Evolutionary conservation across 805 yeast genomes (phyloP).

Genomic region (Babjeviella inositovora): DNA sequence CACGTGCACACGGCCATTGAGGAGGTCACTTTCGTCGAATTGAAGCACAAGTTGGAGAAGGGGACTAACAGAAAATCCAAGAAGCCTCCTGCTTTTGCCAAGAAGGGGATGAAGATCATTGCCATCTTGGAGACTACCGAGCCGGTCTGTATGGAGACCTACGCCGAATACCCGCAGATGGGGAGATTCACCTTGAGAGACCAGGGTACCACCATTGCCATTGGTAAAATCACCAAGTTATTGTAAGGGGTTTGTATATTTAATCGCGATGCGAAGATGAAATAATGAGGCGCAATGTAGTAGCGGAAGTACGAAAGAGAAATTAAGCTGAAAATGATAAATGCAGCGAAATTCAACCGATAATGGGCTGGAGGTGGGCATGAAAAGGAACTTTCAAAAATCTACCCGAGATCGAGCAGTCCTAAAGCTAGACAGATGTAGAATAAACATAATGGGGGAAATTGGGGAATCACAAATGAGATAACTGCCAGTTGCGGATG

Average conservation of each 20-base stretch:
- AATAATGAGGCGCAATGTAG: too few species aligned
- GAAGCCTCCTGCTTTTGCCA: slow-evolving; percentile 96
- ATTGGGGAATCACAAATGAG: too few species aligned
- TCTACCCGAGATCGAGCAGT: too few species aligned
- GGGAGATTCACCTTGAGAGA: slow-evolving; percentile 98
- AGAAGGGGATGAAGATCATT: slow-evolving; percentile 96
- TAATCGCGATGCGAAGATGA: too few species aligned
- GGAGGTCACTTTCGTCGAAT: slow-evolving; percentile 70
- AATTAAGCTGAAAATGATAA: too few species aligned
- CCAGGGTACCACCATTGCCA: slow-evolving; percentile 96
- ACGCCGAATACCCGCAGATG: slow-evolving; percentile 82
- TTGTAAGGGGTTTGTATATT: slow-evolving; percentile 31
- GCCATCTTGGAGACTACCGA: slow-evolving; percentile 76
- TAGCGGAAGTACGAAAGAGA: too few species aligned
- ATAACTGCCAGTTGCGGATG: too few species aligned
- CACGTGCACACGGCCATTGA: slow-evolving; percentile 97
- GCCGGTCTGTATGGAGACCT: slow-evolving; percentile 90
- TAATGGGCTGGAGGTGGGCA: too few species aligned
- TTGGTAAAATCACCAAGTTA: slow-evolving; percentile 91
- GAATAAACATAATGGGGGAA: too few species aligned
- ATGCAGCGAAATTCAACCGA: too few species aligned
- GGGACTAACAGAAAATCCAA: slow-evolving; percentile 94
- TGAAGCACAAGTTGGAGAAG: slow-evolving; percentile 87
- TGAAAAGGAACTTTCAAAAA: too few species aligned
- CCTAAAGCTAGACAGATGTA: too few species aligned